A percentile compares a stretch with the other conserved stretches of the same genome.
Evolutionary conservation across 225 moss, liverwort and hornwort species (phyloP).

Genomic region (Bryoerythrophyllum caledonicum): DNA sequence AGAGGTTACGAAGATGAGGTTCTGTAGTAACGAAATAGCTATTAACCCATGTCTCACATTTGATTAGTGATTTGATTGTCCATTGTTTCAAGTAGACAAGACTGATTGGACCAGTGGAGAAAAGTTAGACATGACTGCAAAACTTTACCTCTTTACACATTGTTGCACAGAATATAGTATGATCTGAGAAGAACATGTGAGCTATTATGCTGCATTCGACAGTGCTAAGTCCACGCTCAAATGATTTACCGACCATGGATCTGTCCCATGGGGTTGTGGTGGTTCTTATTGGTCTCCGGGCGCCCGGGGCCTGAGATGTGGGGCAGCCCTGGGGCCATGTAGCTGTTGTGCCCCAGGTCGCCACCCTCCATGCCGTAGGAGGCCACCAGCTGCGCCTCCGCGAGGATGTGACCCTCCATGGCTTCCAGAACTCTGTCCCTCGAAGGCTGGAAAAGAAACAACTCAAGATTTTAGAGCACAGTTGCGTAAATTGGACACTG

Average conservation of each 20-base stretch:
- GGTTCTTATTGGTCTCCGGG: neutral
- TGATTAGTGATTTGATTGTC: neutral
- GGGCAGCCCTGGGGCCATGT: conserved; percentile 22
- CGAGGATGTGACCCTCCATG: conserved; percentile 70
- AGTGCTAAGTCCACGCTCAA: neutral
- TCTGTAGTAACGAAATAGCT: neutral
- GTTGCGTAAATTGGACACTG: neutral
- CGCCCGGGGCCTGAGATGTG: conserved; percentile 41
- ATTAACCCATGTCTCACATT: neutral
- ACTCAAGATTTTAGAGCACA: too few relatives aligned
- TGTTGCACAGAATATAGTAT: conserved; percentile 2
- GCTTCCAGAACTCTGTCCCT: conserved; percentile 61
- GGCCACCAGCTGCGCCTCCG: conserved; percentile 46
- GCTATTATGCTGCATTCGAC: neutral
- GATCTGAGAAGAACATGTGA: neutral
- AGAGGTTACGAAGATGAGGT: neutral
- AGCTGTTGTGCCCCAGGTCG: conserved; percentile 12
- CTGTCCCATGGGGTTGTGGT: conserved; percentile 28
- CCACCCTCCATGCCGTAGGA: conserved; percentile 28
- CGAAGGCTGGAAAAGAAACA: conserved; percentile 39
- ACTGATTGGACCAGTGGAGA: too few relatives aligned
- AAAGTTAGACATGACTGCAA: neutral
- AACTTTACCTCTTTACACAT: neutral
- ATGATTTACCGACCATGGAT: conserved; percentile 38
- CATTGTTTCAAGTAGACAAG: neutral